Evolutionary conservation across 73 alveolate species (phyloP).

Genomic region (Paramecium caudatum): DNA sequence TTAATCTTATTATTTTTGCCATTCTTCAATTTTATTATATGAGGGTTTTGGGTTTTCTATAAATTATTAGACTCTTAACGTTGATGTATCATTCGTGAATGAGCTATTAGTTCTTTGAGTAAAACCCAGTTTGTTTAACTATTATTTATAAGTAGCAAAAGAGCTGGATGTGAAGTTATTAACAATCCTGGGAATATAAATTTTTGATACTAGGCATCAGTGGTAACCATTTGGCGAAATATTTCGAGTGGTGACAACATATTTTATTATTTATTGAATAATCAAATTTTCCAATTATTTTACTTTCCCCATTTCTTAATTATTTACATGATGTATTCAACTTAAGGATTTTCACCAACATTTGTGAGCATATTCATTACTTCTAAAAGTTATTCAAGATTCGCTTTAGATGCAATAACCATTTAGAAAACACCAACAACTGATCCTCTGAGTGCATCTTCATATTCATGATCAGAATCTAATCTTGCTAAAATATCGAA

Average conservation of each 20-base stretch:
- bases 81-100: background rate
- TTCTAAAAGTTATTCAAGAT: constrained; percentile 44
- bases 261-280: background rate
- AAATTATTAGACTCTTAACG: background rate
- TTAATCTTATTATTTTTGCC: background rate
- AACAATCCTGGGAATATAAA: constrained; percentile 32
- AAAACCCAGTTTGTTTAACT: background rate
- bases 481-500: constrained; percentile 98
- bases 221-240: background rate
- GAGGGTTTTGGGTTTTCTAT: background rate
- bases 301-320: constrained; percentile 76
- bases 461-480: constrained; percentile 98
- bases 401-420: constrained; percentile 72
- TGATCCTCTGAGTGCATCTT: constrained; percentile 92
- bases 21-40: background rate
- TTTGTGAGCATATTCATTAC: constrained; percentile 48
- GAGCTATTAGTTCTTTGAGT: background rate
- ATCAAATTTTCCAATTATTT: constrained; percentile 70
- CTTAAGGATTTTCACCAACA: constrained; percentile 75
- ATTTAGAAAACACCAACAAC: constrained; percentile 74
- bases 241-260: constrained; percentile 3
- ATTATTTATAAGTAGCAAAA: background rate
- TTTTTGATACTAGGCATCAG: background rate
- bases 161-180: background rate
- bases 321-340: constrained; percentile 68